These are phyloP conservation scores for Kalanchoe fedtschenkoi DNA, from an alignment of 164 flowering plant genomes.

Conservation along the genomic window DNA sequence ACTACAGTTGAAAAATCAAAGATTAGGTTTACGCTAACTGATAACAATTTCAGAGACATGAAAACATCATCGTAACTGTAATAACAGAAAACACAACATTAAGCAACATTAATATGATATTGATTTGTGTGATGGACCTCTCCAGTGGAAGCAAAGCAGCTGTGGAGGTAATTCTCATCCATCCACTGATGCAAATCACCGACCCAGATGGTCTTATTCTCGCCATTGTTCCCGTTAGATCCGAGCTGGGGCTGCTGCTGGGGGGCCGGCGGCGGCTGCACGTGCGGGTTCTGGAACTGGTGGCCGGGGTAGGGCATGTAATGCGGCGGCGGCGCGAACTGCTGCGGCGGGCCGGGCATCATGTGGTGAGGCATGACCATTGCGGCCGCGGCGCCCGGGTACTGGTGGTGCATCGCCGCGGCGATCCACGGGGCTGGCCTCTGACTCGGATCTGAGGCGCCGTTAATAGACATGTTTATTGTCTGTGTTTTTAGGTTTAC, in stretches of 20 bases:
- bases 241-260: neutral
- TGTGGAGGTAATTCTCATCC: conserved; percentile 6
- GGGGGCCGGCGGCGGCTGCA: neutral
- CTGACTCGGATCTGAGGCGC: too few relatives aligned
- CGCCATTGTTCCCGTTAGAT: neutral
- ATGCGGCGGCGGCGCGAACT: neutral
- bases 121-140: neutral
- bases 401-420: neutral
- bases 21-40: too few relatives aligned
- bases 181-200: conserved; percentile 9
- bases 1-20: too few relatives aligned
- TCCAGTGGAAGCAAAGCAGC: conserved; percentile 8
- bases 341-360: neutral
- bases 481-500: too few relatives aligned
- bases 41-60: too few relatives aligned
- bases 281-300: neutral
- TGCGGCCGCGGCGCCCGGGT: neutral
- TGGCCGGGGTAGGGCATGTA: neutral
- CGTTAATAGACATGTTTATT: too few relatives aligned
- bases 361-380: neutral
- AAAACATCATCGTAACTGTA: too few relatives aligned
- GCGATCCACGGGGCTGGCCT: neutral
- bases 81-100: neutral
- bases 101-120: neutral
- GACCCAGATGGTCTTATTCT: conserved; percentile 7